Evolutionary conservation across 1,139 yeast genomes (phyloP).

Genomic region (Sugiyamaella novakii): DNA sequence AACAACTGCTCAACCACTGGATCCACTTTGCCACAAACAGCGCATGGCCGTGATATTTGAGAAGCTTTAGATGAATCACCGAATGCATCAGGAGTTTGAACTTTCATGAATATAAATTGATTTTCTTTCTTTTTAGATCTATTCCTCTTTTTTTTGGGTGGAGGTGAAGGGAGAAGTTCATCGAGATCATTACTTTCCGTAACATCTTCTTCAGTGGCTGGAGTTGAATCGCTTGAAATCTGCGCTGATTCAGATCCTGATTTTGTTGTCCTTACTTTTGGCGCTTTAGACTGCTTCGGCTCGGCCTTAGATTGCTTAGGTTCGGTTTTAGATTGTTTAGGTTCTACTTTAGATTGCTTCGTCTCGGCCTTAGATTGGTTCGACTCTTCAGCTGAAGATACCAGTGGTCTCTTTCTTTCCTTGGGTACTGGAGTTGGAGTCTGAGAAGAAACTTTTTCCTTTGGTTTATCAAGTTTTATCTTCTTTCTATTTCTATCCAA

Average conservation of each 20-base stretch:
- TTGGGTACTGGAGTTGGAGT: background rate
- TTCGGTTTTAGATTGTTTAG: background rate
- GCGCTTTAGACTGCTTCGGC: background rate
- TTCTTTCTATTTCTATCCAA: conserved; percentile 33
- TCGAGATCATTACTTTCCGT: background rate
- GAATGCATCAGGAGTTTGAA: background rate
- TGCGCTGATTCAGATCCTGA: background rate
- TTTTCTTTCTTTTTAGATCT: background rate
- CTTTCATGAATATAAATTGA: conserved; percentile 5
- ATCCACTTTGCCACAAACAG: conserved; percentile 57
- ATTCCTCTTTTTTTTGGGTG: no score
- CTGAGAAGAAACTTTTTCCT: conserved; percentile 6
- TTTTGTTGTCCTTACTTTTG: background rate
- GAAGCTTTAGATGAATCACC: background rate
- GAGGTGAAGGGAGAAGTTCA: background rate
- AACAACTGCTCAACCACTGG: conserved; percentile 46
- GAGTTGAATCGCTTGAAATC: background rate
- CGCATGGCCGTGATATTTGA: conserved; percentile 48
- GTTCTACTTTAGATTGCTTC: background rate
- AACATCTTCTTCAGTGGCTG: background rate
- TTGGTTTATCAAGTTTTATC: conserved; percentile 26
- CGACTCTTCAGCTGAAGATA: background rate
- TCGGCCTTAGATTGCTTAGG: background rate
- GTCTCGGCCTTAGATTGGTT: background rate
- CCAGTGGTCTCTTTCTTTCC: conserved; percentile 4